Evolutionary conservation across 345 rosid genomes (phyloP).

Genomic region (Abelmoschus esculentus): DNA sequence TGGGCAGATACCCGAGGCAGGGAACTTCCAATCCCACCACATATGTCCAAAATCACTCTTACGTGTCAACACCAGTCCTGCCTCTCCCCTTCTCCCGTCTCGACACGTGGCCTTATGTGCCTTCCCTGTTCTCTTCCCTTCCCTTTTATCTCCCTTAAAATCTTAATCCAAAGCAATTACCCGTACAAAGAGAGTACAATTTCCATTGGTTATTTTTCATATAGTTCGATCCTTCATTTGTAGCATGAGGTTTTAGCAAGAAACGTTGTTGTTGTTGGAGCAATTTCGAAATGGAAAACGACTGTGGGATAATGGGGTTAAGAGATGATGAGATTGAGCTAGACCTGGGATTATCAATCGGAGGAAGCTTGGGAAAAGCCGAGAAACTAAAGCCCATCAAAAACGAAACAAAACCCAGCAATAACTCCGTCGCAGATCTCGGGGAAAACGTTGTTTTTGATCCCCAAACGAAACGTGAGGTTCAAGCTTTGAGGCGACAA

Average conservation of each 20-base stretch:
- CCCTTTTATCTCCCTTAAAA: slow-evolving; percentile 1
- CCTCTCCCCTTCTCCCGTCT: slow-evolving; percentile 8
- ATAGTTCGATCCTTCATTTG: not conserved
- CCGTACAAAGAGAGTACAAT: not conserved
- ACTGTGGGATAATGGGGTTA: slow-evolving; percentile 21
- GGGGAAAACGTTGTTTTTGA: slow-evolving; percentile 3
- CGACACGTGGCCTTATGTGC: slow-evolving; percentile 34
- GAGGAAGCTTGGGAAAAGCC: slow-evolving; percentile 35
- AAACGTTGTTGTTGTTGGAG: not conserved
- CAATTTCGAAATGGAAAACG: not conserved
- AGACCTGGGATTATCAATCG: slow-evolving; percentile 53
- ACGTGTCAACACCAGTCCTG: slow-evolving; percentile 27
- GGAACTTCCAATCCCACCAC: not conserved
- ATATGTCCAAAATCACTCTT: slow-evolving; percentile 14
- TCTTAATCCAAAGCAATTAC: slow-evolving; percentile 2
- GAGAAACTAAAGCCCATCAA: slow-evolving; percentile 21
- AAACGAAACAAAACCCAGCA: not conserved
- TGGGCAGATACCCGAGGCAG: not conserved
- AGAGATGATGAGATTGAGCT: slow-evolving; percentile 40
- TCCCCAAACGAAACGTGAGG: slow-evolving; percentile 26
- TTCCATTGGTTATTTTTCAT: not conserved
- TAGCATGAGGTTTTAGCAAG: slow-evolving; percentile 6
- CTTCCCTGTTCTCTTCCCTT: not conserved
- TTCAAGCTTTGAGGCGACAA: slow-evolving; percentile 31
- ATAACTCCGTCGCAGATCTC: not conserved